phyloP scores from a whole-genome alignment of 164 flowering plant species.

The Santalum album region DNA sequence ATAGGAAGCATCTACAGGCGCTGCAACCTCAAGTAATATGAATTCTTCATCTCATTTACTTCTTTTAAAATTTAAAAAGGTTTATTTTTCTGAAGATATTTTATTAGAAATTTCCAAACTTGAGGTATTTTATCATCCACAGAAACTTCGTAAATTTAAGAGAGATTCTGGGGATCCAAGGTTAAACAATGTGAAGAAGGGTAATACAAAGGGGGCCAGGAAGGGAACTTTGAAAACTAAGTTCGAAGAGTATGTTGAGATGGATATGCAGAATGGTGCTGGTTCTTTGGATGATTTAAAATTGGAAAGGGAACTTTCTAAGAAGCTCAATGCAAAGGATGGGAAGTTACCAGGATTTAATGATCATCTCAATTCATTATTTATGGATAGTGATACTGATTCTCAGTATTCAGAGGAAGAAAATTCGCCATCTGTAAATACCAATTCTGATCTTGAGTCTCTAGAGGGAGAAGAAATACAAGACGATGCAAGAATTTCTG shows the following conservation, averaged over 20 bases:
- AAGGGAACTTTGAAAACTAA: background rate
- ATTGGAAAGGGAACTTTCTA: constrained; percentile 67
- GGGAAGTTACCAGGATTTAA: constrained; percentile 54
- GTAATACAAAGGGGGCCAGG: background rate
- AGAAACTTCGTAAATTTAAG: background rate
- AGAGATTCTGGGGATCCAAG: background rate
- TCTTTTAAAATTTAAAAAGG: no score
- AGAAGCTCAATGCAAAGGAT: constrained; percentile 66
- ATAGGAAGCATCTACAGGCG: no score
- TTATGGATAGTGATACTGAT: constrained; percentile 27
- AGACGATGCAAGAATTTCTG: constrained; percentile 10
- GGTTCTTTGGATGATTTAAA: constrained; percentile 50
- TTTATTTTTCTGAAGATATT: background rate
- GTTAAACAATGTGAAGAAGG: background rate
- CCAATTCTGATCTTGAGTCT: constrained; percentile 24
- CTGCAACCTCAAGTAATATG: no score
- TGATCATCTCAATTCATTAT: constrained; percentile 50
- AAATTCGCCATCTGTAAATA: no score
- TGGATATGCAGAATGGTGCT: constrained; percentile 14
- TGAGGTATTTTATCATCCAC: background rate
- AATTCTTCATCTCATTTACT: no score
- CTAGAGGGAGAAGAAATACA: constrained; percentile 13
- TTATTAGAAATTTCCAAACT: background rate
- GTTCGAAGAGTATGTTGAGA: constrained; percentile 1
- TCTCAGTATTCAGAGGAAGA: constrained; percentile 11